Evolutionary conservation across 257 asterid species (phyloP).

Genomic region (Gentiana straminea): DNA sequence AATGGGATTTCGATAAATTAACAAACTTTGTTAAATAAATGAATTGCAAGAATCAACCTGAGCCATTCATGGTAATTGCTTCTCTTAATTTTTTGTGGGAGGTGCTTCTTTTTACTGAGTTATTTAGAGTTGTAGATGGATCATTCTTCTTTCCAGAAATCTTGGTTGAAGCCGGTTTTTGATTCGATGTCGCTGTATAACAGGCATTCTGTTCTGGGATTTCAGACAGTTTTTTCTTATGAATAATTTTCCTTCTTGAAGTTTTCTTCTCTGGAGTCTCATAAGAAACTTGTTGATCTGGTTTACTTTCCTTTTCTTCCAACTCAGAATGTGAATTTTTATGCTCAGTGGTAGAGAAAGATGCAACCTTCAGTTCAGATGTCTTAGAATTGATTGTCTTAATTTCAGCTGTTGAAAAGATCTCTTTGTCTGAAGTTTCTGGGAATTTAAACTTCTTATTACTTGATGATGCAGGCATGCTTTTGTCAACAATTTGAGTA

Average conservation of each 20-base stretch:
- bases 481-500: conserved; percentile 9
- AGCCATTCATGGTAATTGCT: conserved; percentile 17
- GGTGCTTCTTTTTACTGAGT: conserved; percentile 20
- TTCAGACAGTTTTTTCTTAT: conserved; percentile 23
- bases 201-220: conserved; percentile 37
- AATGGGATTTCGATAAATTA: too few relatives aligned
- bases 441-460: conserved; percentile 11
- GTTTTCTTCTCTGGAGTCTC: conserved; percentile 17
- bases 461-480: conserved; percentile 4
- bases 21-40: neutral
- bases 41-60: conserved; percentile 22
- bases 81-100: conserved; percentile 23
- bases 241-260: conserved; percentile 9
- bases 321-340: neutral
- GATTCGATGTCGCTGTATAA: conserved; percentile 11
- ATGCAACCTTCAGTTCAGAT: neutral
- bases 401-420: conserved; percentile 15
- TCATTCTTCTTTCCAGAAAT: conserved; percentile 12
- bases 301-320: conserved; percentile 19
- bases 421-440: conserved; percentile 17
- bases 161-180: conserved; percentile 18
- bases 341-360: conserved; percentile 5
- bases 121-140: conserved; percentile 17
- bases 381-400: conserved; percentile 17
- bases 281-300: conserved; percentile 11